These are phyloP conservation scores for Pseudogymnoascus sp. DNA, from an alignment of 2,329 filamentous ascomycete genomes.

Conservation along the genomic window DNA sequence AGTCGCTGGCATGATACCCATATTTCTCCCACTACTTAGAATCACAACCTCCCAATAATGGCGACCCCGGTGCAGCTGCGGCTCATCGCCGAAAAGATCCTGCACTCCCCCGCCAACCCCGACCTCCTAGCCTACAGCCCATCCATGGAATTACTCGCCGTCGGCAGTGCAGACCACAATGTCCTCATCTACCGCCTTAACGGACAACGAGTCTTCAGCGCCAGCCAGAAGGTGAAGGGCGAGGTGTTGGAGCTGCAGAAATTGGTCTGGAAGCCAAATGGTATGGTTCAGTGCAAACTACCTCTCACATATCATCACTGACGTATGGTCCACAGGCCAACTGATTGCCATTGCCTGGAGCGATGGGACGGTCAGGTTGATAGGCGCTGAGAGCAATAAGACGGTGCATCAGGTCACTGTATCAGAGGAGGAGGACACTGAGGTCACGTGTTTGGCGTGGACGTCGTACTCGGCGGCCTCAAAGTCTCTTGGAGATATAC, in stretches of 20 bases:
- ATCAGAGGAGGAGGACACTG: constrained; percentile 18
- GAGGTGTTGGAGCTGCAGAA: constrained; percentile 30
- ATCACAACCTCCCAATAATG: not conserved
- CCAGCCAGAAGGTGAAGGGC: constrained; percentile 28
- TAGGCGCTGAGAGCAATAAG: constrained; percentile 74
- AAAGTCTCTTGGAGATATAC: constrained; percentile 4
- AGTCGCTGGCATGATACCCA: not conserved
- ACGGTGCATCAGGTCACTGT: constrained; percentile 60
- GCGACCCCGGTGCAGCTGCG: constrained; percentile 29
- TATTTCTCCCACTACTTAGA: not conserved
- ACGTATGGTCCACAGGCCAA: constrained; percentile 42
- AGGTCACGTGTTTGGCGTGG: constrained; percentile 37
- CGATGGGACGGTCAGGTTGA: constrained; percentile 67
- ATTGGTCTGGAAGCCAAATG: constrained; percentile 29
- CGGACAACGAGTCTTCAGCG: constrained; percentile 58
- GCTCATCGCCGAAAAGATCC: constrained; percentile 48
- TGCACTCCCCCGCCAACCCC: constrained; percentile 45
- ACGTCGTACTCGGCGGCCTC: constrained; percentile 21
- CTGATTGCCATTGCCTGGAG: constrained; percentile 77
- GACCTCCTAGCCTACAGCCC: constrained; percentile 68
- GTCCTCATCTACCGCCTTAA: constrained; percentile 72
- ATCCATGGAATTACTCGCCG: constrained; percentile 72
- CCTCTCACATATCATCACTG: not conserved
- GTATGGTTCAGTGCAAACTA: constrained; percentile 14
- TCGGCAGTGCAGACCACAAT: constrained; percentile 59